Evolutionary conservation across 129 eudicot genomes (phyloP).

Genomic region (Flaveria brownii): DNA sequence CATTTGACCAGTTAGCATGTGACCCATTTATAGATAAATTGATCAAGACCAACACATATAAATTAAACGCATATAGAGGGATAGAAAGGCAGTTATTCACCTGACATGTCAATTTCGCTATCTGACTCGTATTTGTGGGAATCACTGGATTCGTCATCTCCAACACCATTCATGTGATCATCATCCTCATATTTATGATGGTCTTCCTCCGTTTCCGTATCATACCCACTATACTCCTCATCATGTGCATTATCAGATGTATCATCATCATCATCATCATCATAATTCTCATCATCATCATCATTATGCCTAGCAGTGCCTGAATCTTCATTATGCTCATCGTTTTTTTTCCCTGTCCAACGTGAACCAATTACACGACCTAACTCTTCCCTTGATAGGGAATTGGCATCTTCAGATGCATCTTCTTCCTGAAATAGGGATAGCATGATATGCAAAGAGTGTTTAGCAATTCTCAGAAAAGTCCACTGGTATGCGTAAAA

Average conservation of each 20-base stretch:
- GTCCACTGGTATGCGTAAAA: constrained; percentile 1
- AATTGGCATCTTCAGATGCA: constrained; percentile 46
- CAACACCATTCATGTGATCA: constrained; percentile 45
- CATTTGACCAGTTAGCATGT: constrained; percentile 1
- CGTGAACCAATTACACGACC: constrained; percentile 93
- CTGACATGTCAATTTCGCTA: constrained; percentile 70
- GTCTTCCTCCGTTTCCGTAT: constrained; percentile 72
- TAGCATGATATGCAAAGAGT: not conserved
- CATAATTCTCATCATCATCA: constrained; percentile 33
- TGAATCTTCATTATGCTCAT: constrained; percentile 44
- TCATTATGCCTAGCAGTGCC: constrained; percentile 24
- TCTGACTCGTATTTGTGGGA: constrained; percentile 66
- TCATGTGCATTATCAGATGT: constrained; percentile 42
- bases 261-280: constrained; percentile 62
- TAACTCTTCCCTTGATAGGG: constrained; percentile 85
- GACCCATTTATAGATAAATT: not conserved
- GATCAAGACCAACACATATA: not conserved
- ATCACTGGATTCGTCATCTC: constrained; percentile 48
- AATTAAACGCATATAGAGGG: constrained; percentile 2
- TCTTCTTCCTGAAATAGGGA: constrained; percentile 43
- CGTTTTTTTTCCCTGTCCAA: constrained; percentile 87
- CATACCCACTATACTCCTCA: constrained; percentile 70
- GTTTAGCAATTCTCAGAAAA: constrained; percentile 8
- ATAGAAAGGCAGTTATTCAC: constrained; percentile 33
- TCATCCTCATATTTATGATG: constrained; percentile 54